phyloP scores from a whole-genome alignment of 2,329 filamentous ascomycete genomes.

The Ophiostoma piceae region DNA sequence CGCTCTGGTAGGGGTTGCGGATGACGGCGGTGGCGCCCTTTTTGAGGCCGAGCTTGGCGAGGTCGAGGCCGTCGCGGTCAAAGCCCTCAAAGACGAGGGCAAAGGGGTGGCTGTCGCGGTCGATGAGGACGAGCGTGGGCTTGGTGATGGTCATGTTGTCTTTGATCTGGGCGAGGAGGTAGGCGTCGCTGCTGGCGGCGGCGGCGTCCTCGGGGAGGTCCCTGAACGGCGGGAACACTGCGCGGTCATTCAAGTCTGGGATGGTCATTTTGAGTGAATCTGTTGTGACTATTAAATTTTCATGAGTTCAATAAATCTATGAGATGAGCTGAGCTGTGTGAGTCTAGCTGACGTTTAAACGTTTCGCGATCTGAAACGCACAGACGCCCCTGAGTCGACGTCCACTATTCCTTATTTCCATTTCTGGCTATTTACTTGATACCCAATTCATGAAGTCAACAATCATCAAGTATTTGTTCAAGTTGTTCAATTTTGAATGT shows the following conservation, averaged over 20 bases:
- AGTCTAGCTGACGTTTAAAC: not conserved
- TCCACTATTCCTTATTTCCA: not conserved
- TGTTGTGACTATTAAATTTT: not conserved
- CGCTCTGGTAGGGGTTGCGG: slow-evolving; percentile 34
- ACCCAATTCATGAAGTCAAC: not conserved
- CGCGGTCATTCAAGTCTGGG: slow-evolving; percentile 35
- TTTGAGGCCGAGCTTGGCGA: slow-evolving; percentile 33
- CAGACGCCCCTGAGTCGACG: slow-evolving; percentile 7
- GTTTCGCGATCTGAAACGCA: slow-evolving; percentile 20
- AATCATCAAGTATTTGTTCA: not conserved
- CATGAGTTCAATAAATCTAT: not conserved
- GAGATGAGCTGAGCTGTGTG: not conserved
- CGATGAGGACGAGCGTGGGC: slow-evolving; percentile 44
- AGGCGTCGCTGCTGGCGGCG: slow-evolving; percentile 6
- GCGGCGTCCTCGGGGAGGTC: slow-evolving; percentile 30
- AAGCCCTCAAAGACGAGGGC: slow-evolving; percentile 44
- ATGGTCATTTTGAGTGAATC: slow-evolving; percentile 23
- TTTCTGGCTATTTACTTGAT: not conserved
- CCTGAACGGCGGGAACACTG: slow-evolving; percentile 36
- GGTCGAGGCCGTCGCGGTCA: slow-evolving; percentile 35
- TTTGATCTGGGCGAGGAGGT: slow-evolving; percentile 42
- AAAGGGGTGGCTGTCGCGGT: slow-evolving; percentile 39
- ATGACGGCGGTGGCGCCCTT: slow-evolving; percentile 40
- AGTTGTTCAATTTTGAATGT: not conserved
- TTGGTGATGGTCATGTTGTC: slow-evolving; percentile 47